Evolutionary conservation across 495 filamentous ascomycete genomes (phyloP), one percentile per base, ranked within the genome.

Genomic region (Platismatia glauca): DNA sequence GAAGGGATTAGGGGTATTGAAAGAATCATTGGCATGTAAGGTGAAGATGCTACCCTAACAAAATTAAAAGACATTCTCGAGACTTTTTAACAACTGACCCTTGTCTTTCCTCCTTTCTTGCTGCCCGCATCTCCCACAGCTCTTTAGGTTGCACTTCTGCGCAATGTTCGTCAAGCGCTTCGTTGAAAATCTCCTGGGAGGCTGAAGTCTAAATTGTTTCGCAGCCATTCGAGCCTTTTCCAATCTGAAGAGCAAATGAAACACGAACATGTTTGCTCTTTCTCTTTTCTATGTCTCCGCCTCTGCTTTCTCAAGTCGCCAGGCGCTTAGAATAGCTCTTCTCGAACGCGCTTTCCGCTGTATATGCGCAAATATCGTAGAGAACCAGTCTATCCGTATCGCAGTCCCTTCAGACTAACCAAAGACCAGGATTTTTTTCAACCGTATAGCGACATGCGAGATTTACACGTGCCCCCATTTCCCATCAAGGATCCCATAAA

Each of bases 1-100:
- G 89, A 93, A 64, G 86, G 84, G n/a, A 79, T 88, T 18, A 78
- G 82, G 67, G 76, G 78, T 52, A 79, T 96, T 69, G 89, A 92
- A 73, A 88, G 85, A 79, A 74, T 80, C 65, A 70, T 85, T 18
- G 55, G 46, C 66, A 44, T 37, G 41, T 69, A 11, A 63, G 58
- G 22, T 63, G 33, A 63, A 48, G n/a, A 20, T 13, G n/a, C 34
- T 39, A 9, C 3, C 13, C 24, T 33, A 33, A 33, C 2, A 48
- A 13, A 53, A 8, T 29, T 29, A 29, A 27, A 33, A 34, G n/a
- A 24, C 9, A 29, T 39, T 8, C 24, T 43, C 29, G 7, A 31
- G 5, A 22, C 13, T 20, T 4, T 31, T 8, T 18, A n/a, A n/a
- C 3, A 29, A 11, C 20, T 29, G 3, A 13, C 18, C 7, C 11